These are phyloP conservation scores for Fusarium sp. DNA, from an alignment of 2,329 filamentous ascomycete species.

Conservation along the genomic window DNA sequence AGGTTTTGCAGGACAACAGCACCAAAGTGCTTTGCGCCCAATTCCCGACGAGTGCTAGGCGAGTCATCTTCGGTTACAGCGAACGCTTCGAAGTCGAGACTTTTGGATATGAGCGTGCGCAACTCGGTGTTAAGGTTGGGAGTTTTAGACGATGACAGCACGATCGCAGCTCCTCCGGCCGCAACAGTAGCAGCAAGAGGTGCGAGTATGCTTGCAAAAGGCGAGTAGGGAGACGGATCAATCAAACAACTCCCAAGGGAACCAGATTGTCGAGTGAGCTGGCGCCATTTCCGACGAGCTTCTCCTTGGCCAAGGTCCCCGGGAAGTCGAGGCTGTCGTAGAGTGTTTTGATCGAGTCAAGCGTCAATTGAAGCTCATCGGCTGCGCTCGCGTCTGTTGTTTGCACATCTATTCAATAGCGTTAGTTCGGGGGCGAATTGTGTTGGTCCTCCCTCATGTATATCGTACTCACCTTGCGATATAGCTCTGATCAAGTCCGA, in stretches of 20 bases:
- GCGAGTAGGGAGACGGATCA: conserved; percentile 11
- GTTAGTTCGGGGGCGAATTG: too few species aligned
- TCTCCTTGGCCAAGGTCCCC: not conserved
- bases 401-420: not conserved
- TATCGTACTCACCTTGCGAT: not conserved
- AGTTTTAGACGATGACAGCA: not conserved
- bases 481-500: not conserved
- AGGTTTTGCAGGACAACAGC: not conserved
- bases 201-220: not conserved
- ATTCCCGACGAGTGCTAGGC: not conserved
- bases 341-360: conserved; percentile 11
- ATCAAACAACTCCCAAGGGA: conserved; percentile 1
- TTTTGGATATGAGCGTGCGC: not conserved
- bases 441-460: too few species aligned
- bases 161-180: not conserved
- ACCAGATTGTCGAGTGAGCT: not conserved
- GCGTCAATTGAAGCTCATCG: conserved; percentile 8
- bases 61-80: not conserved
- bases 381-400: conserved; percentile 1
- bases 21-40: not conserved
- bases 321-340: conserved; percentile 15
- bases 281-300: not conserved
- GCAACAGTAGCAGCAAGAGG: not conserved
- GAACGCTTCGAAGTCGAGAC: conserved; percentile 2
- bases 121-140: not conserved